Evolutionary conservation across 2,329 filamentous ascomycete species (phyloP).

Genomic region (Decorospora gaudefroyi): DNA sequence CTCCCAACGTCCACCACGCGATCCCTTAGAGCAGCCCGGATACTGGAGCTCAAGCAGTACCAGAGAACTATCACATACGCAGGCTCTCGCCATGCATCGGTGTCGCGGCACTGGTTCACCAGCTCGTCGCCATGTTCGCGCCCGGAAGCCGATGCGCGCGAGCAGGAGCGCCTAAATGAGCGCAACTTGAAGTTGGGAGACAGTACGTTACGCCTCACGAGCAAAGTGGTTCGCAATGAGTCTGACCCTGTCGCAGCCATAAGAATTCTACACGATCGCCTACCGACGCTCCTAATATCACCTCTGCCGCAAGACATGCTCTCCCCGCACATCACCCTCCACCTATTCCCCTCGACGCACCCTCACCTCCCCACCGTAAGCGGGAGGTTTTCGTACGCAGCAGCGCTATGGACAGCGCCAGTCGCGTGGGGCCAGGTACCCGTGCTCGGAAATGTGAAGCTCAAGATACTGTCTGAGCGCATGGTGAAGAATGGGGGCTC

Average conservation of each 20-base stretch:
- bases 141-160: slow-evolving; percentile 36
- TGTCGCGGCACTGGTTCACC: slow-evolving; percentile 52
- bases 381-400: slow-evolving; percentile 86
- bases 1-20: slow-evolving; percentile 24
- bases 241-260: slow-evolving; percentile 54
- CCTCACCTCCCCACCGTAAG: slow-evolving; percentile 90
- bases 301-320: slow-evolving; percentile 66
- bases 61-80: slow-evolving; percentile 42
- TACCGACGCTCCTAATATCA: slow-evolving; percentile 64
- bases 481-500: slow-evolving; percentile 67
- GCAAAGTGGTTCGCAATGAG: neutral
- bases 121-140: slow-evolving; percentile 43
- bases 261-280: slow-evolving; percentile 63
- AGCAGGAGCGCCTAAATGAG: slow-evolving; percentile 60
- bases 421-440: slow-evolving; percentile 95
- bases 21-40: slow-evolving; percentile 33
- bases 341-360: slow-evolving; percentile 73
- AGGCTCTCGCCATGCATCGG: slow-evolving; percentile 36
- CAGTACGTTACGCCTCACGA: slow-evolving; percentile 51
- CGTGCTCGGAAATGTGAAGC: slow-evolving; percentile 83
- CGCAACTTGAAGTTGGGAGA: slow-evolving; percentile 65
- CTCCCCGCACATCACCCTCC: slow-evolving; percentile 64
- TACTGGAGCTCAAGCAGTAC: slow-evolving; percentile 42
- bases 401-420: slow-evolving; percentile 92
- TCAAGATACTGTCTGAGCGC: slow-evolving; percentile 87